A percentile compares a stretch with the other conserved stretches of the same genome.
These are phyloP conservation scores for Lichtheimia corymbifera DNA, from an alignment of 371 early-diverging fungal genomes.

Conservation along the genomic window DNA sequence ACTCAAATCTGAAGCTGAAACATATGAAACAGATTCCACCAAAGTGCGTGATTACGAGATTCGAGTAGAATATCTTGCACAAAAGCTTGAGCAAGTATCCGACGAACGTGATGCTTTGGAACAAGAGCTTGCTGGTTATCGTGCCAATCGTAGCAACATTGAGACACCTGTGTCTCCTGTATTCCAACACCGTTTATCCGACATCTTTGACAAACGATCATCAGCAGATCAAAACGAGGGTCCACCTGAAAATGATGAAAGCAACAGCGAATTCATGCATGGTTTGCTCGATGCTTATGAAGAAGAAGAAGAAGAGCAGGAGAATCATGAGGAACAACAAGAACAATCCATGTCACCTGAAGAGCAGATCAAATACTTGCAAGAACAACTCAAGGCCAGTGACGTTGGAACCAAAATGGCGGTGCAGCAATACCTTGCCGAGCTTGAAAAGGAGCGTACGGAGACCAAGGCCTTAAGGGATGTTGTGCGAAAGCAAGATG, in stretches of 20 bases:
- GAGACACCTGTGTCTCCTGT: slow-evolving; percentile 25
- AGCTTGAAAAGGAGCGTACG: slow-evolving; percentile 32
- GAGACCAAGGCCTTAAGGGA: slow-evolving; percentile 25
- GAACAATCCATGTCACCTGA: slow-evolving; percentile 6
- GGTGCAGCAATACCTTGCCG: slow-evolving; percentile 32
- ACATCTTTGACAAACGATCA: slow-evolving; percentile 14
- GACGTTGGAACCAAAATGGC: slow-evolving; percentile 40
- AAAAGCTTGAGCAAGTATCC: slow-evolving; percentile 42
- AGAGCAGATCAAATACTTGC: slow-evolving; percentile 23
- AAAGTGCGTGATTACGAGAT: slow-evolving; percentile 49
- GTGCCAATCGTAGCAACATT: slow-evolving; percentile 13
- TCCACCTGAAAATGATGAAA: slow-evolving; percentile 8
- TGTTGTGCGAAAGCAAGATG: slow-evolving; percentile 43
- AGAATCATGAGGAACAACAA: slow-evolving; percentile 2
- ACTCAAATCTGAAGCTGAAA: slow-evolving; percentile 31
- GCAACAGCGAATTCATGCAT: slow-evolving; percentile 30
- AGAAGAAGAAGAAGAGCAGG: slow-evolving; percentile 18
- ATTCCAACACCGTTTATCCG: slow-evolving; percentile 19
- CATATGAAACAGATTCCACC: slow-evolving; percentile 32
- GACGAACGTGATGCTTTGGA: slow-evolving; percentile 41
- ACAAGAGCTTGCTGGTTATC: slow-evolving; percentile 25
- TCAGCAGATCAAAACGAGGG: slow-evolving; percentile 13
- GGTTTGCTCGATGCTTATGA: slow-evolving; percentile 40
- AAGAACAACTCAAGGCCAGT: slow-evolving; percentile 26
- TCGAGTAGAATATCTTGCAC: slow-evolving; percentile 41